Base-by-base conservation (phyloP, 306 rosid species). In the Hippophae tibetana region DNA sequence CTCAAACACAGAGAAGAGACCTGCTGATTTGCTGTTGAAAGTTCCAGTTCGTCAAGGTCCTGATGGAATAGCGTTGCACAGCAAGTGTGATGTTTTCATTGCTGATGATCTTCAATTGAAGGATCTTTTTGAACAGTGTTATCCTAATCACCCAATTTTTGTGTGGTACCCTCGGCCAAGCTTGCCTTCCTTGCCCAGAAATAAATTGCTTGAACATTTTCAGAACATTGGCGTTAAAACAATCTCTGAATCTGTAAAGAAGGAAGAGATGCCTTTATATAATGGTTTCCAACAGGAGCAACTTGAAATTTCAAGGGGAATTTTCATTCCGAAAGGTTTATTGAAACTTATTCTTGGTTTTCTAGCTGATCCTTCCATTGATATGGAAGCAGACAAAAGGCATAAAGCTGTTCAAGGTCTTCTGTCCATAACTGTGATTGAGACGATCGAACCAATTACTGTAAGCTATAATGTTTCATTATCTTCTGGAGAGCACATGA, bases 111-210 rank as follows among this genome's bases (percentile, higher is more conserved):
- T 85, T 58, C 80, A 57, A 42, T 27, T 89, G 69, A 81, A 77
- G 78, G 79, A 74, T 45, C 78, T 89, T 54, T 89, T 86, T 31
- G 79, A 76, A 57, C 42, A 64, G 23, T 48, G 3, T 9, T 67
- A 63, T 57, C 49, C 61, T 43, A 31, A 31, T 31, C 72, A 47
- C 51, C 63, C 78, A 3, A 27, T 86, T n/a, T 86, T 89, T 69
- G 95, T 83, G 11, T 89, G 95, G 92, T 78, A 68, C 72, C 95
- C 92, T 58, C 79, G 54, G 51, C 68, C 69, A 27, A 74, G 74
- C 60, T 14, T 68, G 71, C 70, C 63, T 27, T 70, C 68, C 47
- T 54, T 69, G 42, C 57, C 78, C n/a, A 63, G 81, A 42, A 50
- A 62, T 6, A 47, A 69, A 27, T 47, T 81, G 60, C 71, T 78